Base-by-base conservation (phyloP, 106 monocot species). In the Dendrobium catenatum region DNA sequence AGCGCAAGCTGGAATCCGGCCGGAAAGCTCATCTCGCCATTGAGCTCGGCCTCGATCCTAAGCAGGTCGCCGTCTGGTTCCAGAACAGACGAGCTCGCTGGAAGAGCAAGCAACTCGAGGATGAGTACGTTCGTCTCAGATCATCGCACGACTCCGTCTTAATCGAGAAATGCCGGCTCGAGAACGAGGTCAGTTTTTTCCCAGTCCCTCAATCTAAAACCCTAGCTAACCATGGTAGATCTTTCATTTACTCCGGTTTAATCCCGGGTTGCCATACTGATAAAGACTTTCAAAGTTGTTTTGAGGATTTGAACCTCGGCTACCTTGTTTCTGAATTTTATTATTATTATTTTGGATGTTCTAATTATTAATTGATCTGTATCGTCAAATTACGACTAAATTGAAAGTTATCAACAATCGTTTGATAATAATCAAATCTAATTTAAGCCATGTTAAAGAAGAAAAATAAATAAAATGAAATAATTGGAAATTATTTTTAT, bases 51-150 rank as follows among this genome's bases (percentile, higher is more conserved):
- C 82, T 92, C 49, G 89, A 90, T 42, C 88, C 92, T 16, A 88
- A 92, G 78, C 92, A 92, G 78, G 92, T 92, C 9, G 89, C 92
- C 8, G 89, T 92, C 49, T 92, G 92, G 92, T 92, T 92, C 82
- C 92, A 92, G 85, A 92, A 92, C 81, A 79, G 92, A 40, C 49
- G 92, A 68, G 89, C 86, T 19, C 77, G 92, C 67, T 89, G 86
- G 85, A 92, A 89, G 85, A 85, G 51, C 83, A 92, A 92, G 84
- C 87, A 89, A 79, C 54, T 88, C 18, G 87, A 88, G 80, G 87
- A 89, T 17, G 89, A 89, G 76, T 86, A 88, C 83, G 8, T 33
- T 42, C 84, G 79, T 61, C 87, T 92, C 82, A 87, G 81, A 42
- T 42, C 80, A 27, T 46, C 42, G 29, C 85, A 86, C 67, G 86